Base-by-base conservation (phyloP, 2,329 filamentous ascomycete species). In the Fusarium sublunatum region DNA sequence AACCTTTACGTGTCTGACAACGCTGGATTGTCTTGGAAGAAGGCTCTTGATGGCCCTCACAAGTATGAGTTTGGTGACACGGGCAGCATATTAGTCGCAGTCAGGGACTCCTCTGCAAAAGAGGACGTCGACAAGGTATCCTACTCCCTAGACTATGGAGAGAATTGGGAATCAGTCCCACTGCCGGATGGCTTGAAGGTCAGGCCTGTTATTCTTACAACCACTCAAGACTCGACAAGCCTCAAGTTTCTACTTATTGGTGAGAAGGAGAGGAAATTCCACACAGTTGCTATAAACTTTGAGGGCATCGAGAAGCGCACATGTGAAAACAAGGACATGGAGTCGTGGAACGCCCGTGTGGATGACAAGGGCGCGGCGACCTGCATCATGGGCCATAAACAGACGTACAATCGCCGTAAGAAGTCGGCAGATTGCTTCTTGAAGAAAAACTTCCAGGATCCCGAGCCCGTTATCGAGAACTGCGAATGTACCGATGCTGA, bases 41-140 rank as follows among this genome's bases (percentile, higher is more conserved):
- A 88, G 72, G 86, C 88, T 1, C 83, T 91, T 6, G 82, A 93
- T 13, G 91, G 92, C 19, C 91, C 93, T 11, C 93, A 98, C 78
- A 95, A 96, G 75, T 99, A 96, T 76, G 93, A 97, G 72, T 96
- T 98, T 74, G 95, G 95, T 49, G 94, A 97, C 69, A 90, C 96
- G 66, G 95, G 95, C 2, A 93, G 93, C 13, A 86, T 99, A 19
- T 81, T 99, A 28, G 84, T 98, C 28, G 95, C 95, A 5, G 82
- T 98, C 34, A 83, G 86, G 61, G 91, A 97, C 69, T 91, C 89
- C 78, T 87, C 34, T 19, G 19, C 19, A 19, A 78, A 88, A 53
- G 81, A 89, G 53, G 83, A 86, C 60, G 72, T 86, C 15, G 77
- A 78, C 31, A 82, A 88, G 64, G 75, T 89, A 45, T 81, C 77